Conservation (phyloP, 2,329 filamentous ascomycete genomes). For the Shiraia sp. region DNA sequence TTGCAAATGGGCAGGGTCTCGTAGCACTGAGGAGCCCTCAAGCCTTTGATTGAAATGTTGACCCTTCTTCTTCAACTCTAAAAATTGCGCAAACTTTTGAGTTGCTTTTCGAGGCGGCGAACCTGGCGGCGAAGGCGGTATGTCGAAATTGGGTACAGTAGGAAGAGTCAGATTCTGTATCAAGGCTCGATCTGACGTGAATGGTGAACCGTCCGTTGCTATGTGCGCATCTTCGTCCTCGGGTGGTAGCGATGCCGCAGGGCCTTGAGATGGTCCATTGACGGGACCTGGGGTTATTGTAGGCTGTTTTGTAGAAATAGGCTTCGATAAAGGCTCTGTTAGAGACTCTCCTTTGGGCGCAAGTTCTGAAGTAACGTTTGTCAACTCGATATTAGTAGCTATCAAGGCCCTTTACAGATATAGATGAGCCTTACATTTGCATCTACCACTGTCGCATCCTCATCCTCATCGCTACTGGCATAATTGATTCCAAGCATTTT, state of each 20-base stretch:
- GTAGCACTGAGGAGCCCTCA: conserved; percentile 66
- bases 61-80: conserved; percentile 75
- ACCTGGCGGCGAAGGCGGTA: conserved; percentile 73
- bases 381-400: conserved; percentile 52
- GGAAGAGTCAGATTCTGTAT: conserved; percentile 76
- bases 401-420: conserved; percentile 41
- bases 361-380: conserved; percentile 21
- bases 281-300: conserved; percentile 12
- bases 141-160: conserved; percentile 70
- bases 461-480: conserved; percentile 54
- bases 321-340: conserved; percentile 9
- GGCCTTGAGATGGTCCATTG: conserved; percentile 34
- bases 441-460: conserved; percentile 41
- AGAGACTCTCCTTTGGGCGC: no score
- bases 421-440: conserved; percentile 45
- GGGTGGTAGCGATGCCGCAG: conserved; percentile 25
- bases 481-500: conserved; percentile 49
- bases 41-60: conserved; percentile 79
- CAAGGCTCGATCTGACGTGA: conserved; percentile 65
- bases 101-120: conserved; percentile 53
- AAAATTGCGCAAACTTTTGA: conserved; percentile 73
- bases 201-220: conserved; percentile 60
- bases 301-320: conserved; percentile 12
- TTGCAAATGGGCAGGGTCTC: conserved; percentile 72
- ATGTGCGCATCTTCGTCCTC: conserved; percentile 18